Base-by-base conservation (phyloP, 169 alveolate species). In the Eimeria necatrix region DNA sequence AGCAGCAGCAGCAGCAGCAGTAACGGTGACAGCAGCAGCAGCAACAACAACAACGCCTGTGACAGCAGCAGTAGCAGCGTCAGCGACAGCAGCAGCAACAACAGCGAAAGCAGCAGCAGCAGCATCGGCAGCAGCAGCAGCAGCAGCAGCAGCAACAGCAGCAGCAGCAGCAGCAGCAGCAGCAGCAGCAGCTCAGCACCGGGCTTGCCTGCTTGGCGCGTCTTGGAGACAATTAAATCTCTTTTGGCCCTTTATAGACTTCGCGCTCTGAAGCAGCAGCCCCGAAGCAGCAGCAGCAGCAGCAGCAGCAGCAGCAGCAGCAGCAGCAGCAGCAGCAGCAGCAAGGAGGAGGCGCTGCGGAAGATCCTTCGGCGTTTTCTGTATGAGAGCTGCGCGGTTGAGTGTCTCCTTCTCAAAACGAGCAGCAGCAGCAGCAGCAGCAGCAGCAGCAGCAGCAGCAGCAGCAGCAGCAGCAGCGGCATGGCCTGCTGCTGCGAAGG, bases 111-210 rank as follows among this genome's bases (percentile, higher is more conserved):
- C n/a, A n/a, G n/a, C n/a, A n/a, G 64, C 64, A 14, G 20, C 64
- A n/a, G n/a, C n/a, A n/a, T n/a, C n/a, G n/a, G n/a, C n/a, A n/a
- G n/a, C n/a, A n/a, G n/a, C n/a, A n/a, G 64, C 64, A 56, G 64
- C 64, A 56, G 64, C 64, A 56, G 64, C 64, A 56, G 64, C 64
- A 56, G 64, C 64, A 56, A 14, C 64, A 56, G 64, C 64, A 56
- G 64, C 64, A 56, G 64, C 64, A 56, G 64, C 64, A 56, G 64
- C 64, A 56, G 64, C 64, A 8, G 64, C 64, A 14, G 64, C 64
- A 56, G 14, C 64, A 56, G 20, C 64, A 9, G 20, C 14, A 56
- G 14, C 64, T 9, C 8, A 14, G 64, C 64, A 14, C 14, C 64
- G 20, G 64, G 14, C 20, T 14, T 56, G 8, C 64, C 64, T 56